Conservation (phyloP, 306 rosid genomes). For the Alnus glutinosa region DNA sequence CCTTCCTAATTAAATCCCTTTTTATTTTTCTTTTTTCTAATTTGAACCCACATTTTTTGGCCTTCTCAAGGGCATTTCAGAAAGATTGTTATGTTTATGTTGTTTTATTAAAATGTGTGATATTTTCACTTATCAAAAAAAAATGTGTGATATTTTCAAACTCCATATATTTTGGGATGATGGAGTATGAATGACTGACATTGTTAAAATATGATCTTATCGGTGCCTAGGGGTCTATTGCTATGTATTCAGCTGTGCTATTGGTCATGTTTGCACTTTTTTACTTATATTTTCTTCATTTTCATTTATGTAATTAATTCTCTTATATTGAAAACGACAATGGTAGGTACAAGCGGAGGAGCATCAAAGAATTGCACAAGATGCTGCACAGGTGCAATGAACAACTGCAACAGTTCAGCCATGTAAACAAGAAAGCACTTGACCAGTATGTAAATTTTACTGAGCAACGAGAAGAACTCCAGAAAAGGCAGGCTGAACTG, state of each 20-base stretch:
- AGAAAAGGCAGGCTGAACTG: conserved; percentile 93
- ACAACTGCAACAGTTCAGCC: conserved; percentile 88
- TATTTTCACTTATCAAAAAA: not conserved
- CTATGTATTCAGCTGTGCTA: not conserved
- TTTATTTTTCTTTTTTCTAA: too few species aligned
- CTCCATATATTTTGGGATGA: not conserved
- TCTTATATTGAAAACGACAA: conserved; percentile 25
- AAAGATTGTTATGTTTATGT: too few species aligned
- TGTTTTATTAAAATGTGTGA: not conserved
- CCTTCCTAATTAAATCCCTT: too few species aligned
- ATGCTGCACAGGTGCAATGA: conserved; percentile 91
- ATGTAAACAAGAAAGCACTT: conserved; percentile 95
- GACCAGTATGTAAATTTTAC: conserved; percentile 95
- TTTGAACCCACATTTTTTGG: too few species aligned
- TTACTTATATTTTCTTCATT: conserved; percentile 14
- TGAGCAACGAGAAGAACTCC: conserved; percentile 96
- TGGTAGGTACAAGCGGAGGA: conserved; percentile 77
- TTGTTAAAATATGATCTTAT: not conserved
- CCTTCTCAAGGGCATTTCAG: not conserved
- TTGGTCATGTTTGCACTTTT: not conserved
- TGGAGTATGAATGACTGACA: not conserved
- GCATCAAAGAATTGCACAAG: conserved; percentile 75
- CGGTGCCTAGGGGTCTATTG: not conserved
- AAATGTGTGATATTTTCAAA: not conserved
- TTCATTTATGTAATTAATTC: conserved; percentile 9